phyloP scores from a whole-genome alignment of 345 rosid species.

The Trapa incisa region DNA sequence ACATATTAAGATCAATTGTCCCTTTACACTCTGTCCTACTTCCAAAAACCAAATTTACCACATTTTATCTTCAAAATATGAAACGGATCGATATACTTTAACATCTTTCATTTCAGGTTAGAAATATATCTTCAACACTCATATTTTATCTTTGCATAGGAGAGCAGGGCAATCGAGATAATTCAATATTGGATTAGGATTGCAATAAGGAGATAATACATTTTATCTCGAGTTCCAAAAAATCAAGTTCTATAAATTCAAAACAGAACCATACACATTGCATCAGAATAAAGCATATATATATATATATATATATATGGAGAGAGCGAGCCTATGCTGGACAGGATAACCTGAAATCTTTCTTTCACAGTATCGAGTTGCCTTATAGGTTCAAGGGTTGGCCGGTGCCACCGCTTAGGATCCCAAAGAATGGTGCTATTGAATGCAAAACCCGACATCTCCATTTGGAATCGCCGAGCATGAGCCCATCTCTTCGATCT shows the following conservation, averaged over 20 bases:
- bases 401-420: constrained; percentile 49
- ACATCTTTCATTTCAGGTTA: background rate
- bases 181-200: no score
- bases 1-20: background rate
- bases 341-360: constrained; percentile 30
- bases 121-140: background rate
- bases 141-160: background rate
- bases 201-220: no score
- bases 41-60: background rate
- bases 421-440: constrained; percentile 61
- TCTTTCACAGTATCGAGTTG: constrained; percentile 32
- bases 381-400: constrained; percentile 41
- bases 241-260: background rate
- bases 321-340: constrained; percentile 1
- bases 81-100: no score
- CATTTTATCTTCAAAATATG: no score
- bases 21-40: background rate
- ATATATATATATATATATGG: no score
- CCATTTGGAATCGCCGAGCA: constrained; percentile 41
- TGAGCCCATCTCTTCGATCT: constrained; percentile 16
- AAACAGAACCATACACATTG: background rate
- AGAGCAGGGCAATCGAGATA: no score
- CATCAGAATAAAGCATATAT: background rate
- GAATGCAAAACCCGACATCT: constrained; percentile 50
- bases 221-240: background rate